Conservation (phyloP, 768 basidiomycete genomes). For the Lactifluus pinguis region DNA sequence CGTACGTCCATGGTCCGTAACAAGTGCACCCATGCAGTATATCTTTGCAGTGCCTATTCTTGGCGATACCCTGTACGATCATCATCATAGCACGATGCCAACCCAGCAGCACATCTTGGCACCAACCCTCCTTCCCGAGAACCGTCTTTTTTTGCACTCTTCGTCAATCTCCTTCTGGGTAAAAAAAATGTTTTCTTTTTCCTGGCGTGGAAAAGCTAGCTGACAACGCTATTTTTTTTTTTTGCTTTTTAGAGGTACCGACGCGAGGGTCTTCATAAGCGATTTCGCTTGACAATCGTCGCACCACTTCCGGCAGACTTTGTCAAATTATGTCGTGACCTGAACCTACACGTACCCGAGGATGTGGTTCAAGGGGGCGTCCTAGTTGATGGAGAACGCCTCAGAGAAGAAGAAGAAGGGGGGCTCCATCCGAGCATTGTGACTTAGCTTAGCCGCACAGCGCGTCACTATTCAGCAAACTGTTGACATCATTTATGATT, state of each 20-base stretch:
- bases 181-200: no score
- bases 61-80: slow-evolving; percentile 14
- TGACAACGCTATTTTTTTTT: no score
- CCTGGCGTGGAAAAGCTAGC: no score
- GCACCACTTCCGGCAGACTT: slow-evolving; percentile 19
- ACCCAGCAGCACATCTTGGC: background rate
- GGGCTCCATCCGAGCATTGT: no score
- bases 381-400: slow-evolving; percentile 7
- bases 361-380: slow-evolving; percentile 8
- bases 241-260: slow-evolving; percentile 11
- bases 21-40: no score
- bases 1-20: no score
- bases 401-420: background rate
- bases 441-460: no score
- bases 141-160: slow-evolving; percentile 18
- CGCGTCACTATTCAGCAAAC: no score
- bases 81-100: background rate
- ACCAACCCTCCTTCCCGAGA: background rate
- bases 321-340: slow-evolving; percentile 8
- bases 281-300: slow-evolving; percentile 13
- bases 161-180: slow-evolving; percentile 17
- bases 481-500: no score
- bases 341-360: background rate
- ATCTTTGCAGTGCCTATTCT: slow-evolving; percentile 14
- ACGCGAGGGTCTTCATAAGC: slow-evolving; percentile 10